Evolutionary conservation across 2,329 filamentous ascomycete genomes (phyloP), one percentile per base, ranked within the genome.

Genomic region (Fusarium tjaetaba): DNA sequence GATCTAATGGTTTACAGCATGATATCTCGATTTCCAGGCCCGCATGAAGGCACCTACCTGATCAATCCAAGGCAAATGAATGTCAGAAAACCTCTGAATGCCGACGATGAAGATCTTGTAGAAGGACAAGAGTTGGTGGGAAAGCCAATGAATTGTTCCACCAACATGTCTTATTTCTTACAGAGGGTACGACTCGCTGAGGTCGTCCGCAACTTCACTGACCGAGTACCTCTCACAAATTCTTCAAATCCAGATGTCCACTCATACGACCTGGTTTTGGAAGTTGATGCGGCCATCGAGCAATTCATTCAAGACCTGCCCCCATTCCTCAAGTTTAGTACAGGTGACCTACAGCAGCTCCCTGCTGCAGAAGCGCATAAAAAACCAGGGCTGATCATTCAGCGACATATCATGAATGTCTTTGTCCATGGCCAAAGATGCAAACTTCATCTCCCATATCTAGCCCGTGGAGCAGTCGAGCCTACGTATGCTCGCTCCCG

Each of bases 61-160:
- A 74, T 85, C 11, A 79, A 84, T n/a, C 80, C 81, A 15, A 77
- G 71, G 11, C 82, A 85, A 26, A 84, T 85, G 79, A 76, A 76
- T 18, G 80, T 85, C 7, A 79, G 78, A 7, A 80, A 80, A 48
- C 83, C 84, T 8, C 78, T 80, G 4, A 83, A 85, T 57, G 77
- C 82, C 13, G 78, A 84, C 42, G 82, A 85, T 42, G 77, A 79
- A 45, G 83, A 84, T 38, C 76, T 84, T 18, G 68, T 79, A 13
- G 76, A 80, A 7, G 76, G 75, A 4, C 64, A 75, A 20, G 77
- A 81, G 13, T 66, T 77, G 5, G 36, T 82, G 11, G 78, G 77
- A 4, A 77, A 78, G 22, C 80, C 83, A 1, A 58, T 77, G 2
- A 74, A 77, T 16, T 72, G 80, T n/a, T 70, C 79, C 2, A 85